These are phyloP conservation scores for Funneliformis geosporum DNA, from an alignment of 192 early-diverging fungal genomes.

Conservation along the genomic window DNA sequence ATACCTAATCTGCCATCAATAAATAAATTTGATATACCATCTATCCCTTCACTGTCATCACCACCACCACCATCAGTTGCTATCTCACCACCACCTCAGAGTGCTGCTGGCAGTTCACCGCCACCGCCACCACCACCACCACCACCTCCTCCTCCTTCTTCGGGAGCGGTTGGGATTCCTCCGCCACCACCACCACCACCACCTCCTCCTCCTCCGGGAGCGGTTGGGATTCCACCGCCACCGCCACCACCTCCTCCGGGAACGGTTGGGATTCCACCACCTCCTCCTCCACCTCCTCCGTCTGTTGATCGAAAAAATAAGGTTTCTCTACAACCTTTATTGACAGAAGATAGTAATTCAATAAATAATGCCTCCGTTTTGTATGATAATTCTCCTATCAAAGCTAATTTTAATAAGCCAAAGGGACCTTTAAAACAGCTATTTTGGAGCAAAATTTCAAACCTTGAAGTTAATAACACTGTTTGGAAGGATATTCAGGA, in stretches of 20 bases:
- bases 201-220: not conserved
- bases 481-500: slow-evolving; percentile 56
- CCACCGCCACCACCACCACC: too few species aligned
- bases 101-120: too few species aligned
- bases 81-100: too few species aligned
- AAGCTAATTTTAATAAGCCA: slow-evolving; percentile 31
- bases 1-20: too few species aligned
- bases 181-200: slow-evolving; percentile 33
- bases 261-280: slow-evolving; percentile 14
- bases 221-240: not conserved
- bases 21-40: too few species aligned
- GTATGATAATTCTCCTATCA: not conserved
- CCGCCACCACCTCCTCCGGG: slow-evolving; percentile 25
- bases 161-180: not conserved
- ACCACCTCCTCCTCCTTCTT: slow-evolving; percentile 27
- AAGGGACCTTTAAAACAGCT: slow-evolving; percentile 46
- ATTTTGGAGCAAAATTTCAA: slow-evolving; percentile 59
- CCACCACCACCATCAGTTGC: not conserved
- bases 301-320: too few species aligned
- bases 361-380: not conserved
- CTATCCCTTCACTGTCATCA: slow-evolving; percentile 30
- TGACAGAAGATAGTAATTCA: too few species aligned
- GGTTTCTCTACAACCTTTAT: too few species aligned
- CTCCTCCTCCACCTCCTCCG: too few species aligned
- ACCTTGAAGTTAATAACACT: slow-evolving; percentile 48